Base-by-base conservation (phyloP, 495 filamentous ascomycete genomes). In the Aspergillus nanangensis region DNA sequence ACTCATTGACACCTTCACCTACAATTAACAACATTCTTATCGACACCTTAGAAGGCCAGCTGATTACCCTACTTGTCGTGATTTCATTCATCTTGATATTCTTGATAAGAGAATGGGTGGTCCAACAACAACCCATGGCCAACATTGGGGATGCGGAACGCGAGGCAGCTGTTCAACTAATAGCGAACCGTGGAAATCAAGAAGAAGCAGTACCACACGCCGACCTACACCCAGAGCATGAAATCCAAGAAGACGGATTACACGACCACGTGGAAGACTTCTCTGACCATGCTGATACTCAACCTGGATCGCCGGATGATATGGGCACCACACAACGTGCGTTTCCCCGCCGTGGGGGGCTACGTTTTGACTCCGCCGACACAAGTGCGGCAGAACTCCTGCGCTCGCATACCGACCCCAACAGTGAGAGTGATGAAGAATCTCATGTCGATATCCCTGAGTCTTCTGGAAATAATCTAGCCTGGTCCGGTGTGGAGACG, bases 21-120 rank as follows among this genome's bases (percentile, higher is more conserved):
- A 74, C 79, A 13, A 57, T 95, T 51, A 97, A 98, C 60, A 80
- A 81, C 32, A 75, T 86, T 42, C 69, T 96, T 32, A 85, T 97
- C 40, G 82, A 91, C 47, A 82, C 87, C 1, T 63, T 96, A 5
- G 93, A 99, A 70, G 93, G 93, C 27, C 90, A 93, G 55, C 76
- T 97, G 31, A 94, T 99, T 48, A 96, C 92, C 7, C 64, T 95
- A 1, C 70, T 92, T 11, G 87, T 97, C 24, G 91, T 99, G 5
- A 74, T 91, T 41, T 86, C 83, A 37, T 97, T 97, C 61, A 95
- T 99, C 41, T 67, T 99, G 24, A 82, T 99, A 32, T 96, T 99
- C 52, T 68, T 99, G 14, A 96, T 99, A 40, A 76, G 93, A 14
- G 93, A 99, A 66, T 99, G 95, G 81, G 93, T 99, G 31, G 90